phyloP scores from a whole-genome alignment of 805 yeast species.

The Saccharomycopsis vini region DNA sequence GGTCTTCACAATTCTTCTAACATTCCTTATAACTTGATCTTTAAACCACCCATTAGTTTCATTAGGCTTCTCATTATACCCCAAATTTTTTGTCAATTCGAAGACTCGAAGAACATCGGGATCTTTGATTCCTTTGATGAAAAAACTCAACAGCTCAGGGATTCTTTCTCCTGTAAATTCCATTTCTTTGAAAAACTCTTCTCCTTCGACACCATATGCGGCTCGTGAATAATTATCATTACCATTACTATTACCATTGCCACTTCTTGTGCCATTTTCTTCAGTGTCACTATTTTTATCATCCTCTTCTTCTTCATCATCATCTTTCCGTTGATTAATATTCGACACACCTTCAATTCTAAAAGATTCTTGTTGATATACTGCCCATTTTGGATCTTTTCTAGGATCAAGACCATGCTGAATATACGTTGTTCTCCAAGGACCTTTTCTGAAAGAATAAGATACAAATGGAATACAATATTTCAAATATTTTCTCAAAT shows the following conservation, averaged over 20 bases:
- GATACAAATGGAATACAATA: slow-evolving; percentile 80
- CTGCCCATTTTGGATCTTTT: slow-evolving; percentile 41
- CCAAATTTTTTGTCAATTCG: slow-evolving; percentile 14
- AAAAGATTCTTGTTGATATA: slow-evolving; percentile 81
- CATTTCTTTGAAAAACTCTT: slow-evolving; percentile 28
- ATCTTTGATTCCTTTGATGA: slow-evolving; percentile 70
- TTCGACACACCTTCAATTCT: slow-evolving; percentile 35
- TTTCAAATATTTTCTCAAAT: slow-evolving; percentile 39
- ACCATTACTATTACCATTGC: too few species aligned
- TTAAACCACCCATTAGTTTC: slow-evolving; percentile 73
- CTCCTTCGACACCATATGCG: slow-evolving; percentile 20
- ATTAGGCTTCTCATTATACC: slow-evolving; percentile 21
- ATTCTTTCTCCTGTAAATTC: slow-evolving; percentile 63
- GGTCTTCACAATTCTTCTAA: slow-evolving; percentile 63
- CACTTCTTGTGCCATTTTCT: slow-evolving; percentile 30
- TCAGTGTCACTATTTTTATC: slow-evolving; percentile 24
- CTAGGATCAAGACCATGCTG: slow-evolving; percentile 74
- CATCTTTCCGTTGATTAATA: slow-evolving; percentile 20
- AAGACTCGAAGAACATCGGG: slow-evolving; percentile 45
- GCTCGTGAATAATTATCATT: neutral
- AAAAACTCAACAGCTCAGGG: slow-evolving; percentile 66
- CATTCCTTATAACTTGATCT: slow-evolving; percentile 48
- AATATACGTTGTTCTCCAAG: slow-evolving; percentile 86
- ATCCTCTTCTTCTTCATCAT: slow-evolving; percentile 21
- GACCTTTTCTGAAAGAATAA: slow-evolving; percentile 78